Percentiles rank a stretch among this genome's conserved stretches.
Conservation (phyloP, 2,329 filamentous ascomycete species). For the Basipetospora chlamydospora region DNA sequence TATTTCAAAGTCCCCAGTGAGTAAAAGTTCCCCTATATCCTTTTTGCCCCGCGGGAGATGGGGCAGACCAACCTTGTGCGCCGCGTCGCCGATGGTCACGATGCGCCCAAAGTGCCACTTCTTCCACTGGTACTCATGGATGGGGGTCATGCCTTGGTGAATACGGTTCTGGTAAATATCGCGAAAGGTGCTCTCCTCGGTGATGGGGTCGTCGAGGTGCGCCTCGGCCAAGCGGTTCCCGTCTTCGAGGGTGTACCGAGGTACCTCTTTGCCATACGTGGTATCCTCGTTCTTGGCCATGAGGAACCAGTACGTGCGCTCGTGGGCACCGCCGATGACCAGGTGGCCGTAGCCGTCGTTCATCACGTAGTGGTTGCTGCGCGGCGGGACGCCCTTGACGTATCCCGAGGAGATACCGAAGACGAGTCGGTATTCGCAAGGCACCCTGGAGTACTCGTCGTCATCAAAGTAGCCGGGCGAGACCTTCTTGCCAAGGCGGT, state of each 20-base stretch:
- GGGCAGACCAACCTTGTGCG: conserved; percentile 16
- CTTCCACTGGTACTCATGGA: conserved; percentile 18
- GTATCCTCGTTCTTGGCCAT: conserved; percentile 14
- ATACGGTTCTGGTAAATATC: conserved; percentile 15
- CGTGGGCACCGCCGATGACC: too few relatives aligned
- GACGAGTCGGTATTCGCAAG: conserved; percentile 18
- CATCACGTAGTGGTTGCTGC: too few relatives aligned
- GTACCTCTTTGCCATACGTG: background rate
- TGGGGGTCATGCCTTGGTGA: conserved; percentile 15
- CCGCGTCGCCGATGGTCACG: conserved; percentile 17
- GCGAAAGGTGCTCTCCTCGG: conserved; percentile 9
- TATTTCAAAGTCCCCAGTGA: conserved; percentile 6
- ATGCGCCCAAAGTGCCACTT: conserved; percentile 19
- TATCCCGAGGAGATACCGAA: conserved; percentile 23
- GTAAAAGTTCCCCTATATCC: conserved; percentile 8
- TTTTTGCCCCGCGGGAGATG: too few relatives aligned
- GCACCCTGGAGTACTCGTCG: conserved; percentile 10
- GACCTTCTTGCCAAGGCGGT: conserved; percentile 10
- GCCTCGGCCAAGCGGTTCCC: background rate
- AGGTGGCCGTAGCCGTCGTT: too few relatives aligned
- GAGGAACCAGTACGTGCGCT: conserved; percentile 21
- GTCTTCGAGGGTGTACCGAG: background rate
- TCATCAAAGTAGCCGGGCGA: conserved; percentile 13
- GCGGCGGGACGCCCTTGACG: too few relatives aligned
- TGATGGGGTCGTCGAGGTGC: background rate